phyloP scores from a whole-genome alignment of 345 rosid genomes.

The Eucalyptus dawsonii region DNA sequence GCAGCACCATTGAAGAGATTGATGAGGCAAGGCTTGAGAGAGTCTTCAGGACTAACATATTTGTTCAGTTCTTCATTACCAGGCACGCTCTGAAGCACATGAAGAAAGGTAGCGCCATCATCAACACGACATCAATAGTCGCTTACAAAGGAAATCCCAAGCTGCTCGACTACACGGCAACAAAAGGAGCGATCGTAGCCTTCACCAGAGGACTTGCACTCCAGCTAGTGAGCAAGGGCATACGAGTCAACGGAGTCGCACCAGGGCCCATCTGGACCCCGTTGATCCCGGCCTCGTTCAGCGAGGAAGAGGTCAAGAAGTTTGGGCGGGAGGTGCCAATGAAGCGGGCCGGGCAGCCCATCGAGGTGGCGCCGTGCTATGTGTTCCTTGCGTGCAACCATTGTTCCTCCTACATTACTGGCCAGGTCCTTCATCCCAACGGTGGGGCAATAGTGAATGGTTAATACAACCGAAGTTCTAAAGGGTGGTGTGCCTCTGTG shows the following conservation, averaged over 20 bases:
- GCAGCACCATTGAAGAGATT: constrained; percentile 39
- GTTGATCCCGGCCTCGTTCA: constrained; percentile 46
- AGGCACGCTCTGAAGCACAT: constrained; percentile 67
- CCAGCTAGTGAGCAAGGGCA: constrained; percentile 43
- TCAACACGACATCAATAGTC: constrained; percentile 60
- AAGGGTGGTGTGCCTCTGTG: neutral
- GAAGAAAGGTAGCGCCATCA: constrained; percentile 66
- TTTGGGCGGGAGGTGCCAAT: constrained; percentile 53
- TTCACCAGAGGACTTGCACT: constrained; percentile 68
- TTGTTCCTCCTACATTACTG: constrained; percentile 72
- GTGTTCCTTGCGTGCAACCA: constrained; percentile 70
- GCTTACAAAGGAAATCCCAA: constrained; percentile 46
- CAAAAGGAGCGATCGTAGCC: constrained; percentile 71
- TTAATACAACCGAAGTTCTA: neutral
- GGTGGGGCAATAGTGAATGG: constrained; percentile 40
- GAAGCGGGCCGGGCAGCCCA: constrained; percentile 71
- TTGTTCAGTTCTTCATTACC: constrained; percentile 43
- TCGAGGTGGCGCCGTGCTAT: constrained; percentile 57
- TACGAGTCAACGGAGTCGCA: constrained; percentile 65
- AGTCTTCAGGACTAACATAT: constrained; percentile 62
- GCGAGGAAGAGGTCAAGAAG: constrained; percentile 24
- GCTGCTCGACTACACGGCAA: constrained; percentile 59
- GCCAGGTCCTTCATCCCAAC: constrained; percentile 78
- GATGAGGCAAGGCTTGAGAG: constrained; percentile 60
- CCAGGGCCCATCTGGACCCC: constrained; percentile 92